These are phyloP conservation scores for Nevesoporus exiguus DNA, from an alignment of 768 basidiomycete species.

Conservation along the genomic window DNA sequence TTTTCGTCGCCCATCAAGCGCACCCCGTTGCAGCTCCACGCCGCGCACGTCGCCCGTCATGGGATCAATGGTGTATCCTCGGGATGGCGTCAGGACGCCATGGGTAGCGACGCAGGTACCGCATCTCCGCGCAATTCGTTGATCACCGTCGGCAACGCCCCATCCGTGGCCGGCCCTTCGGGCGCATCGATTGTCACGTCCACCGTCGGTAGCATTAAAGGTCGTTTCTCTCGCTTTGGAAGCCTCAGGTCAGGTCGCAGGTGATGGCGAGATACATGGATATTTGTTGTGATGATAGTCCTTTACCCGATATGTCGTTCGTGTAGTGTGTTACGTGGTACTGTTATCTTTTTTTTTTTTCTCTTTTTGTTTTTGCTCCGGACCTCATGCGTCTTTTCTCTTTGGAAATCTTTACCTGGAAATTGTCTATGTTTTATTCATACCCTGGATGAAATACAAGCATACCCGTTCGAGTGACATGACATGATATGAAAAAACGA, in stretches of 20 bases:
- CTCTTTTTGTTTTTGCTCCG: not conserved
- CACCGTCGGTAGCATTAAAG: conserved; percentile 65
- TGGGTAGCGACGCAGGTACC: conserved; percentile 37
- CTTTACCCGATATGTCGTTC: not conserved
- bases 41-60: conserved; percentile 78
- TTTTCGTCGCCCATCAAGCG: conserved; percentile 41
- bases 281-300: conserved; percentile 1
- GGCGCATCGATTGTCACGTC: conserved; percentile 61
- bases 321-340: conserved; percentile 6
- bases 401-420: conserved; percentile 2
- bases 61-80: conserved; percentile 81
- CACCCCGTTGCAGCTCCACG: conserved; percentile 75
- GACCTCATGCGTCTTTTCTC: not conserved
- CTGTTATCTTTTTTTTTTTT: not conserved
- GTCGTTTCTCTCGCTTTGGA: conserved; percentile 73
- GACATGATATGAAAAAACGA: conserved; percentile 14
- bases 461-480: conserved; percentile 18
- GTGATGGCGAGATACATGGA: conserved; percentile 11
- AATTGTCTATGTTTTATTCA: conserved; percentile 16
- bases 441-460: conserved; percentile 15
- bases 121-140: conserved; percentile 73
- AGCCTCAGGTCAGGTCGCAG: conserved; percentile 57
- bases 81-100: conserved; percentile 57
- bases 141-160: conserved; percentile 62
- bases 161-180: conserved; percentile 35